Conservation (phyloP, 2,329 filamentous ascomycete genomes). For the Colletotrichum sp. region DNA sequence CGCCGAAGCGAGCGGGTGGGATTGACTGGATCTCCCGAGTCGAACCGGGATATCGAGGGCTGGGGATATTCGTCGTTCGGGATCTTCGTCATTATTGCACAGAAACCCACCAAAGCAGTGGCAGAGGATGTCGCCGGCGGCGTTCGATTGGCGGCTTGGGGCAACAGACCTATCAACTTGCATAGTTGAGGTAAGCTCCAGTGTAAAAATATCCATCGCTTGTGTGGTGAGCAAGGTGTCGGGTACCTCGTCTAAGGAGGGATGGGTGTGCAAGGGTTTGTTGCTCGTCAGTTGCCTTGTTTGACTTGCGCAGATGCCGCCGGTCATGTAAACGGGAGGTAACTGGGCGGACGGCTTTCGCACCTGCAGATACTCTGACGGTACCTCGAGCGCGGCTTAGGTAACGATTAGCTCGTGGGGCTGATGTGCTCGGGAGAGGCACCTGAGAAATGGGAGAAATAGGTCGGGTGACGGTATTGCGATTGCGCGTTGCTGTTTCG, state of each 20-base stretch:
- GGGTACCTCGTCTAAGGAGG: background rate
- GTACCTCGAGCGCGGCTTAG: background rate
- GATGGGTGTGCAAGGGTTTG: background rate
- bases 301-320: constrained; percentile 1
- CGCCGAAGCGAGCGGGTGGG: background rate
- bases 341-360: background rate
- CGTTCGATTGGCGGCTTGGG: constrained; percentile 4
- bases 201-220: background rate
- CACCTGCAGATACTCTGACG: background rate
- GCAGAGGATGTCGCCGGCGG: constrained; percentile 5
- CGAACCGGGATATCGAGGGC: background rate
- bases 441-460: background rate
- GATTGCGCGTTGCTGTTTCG: background rate
- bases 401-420: constrained; percentile 13
- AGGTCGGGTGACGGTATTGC: background rate
- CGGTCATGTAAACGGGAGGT: background rate
- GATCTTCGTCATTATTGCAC: background rate
- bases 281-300: background rate
- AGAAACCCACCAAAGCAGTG: background rate
- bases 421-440: background rate
- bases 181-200: background rate
- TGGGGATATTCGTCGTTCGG: background rate
- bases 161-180: background rate
- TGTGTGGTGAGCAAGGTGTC: background rate
- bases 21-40: background rate